phyloP scores from a whole-genome alignment of 176 grass and related monocot genomes.

The Carex pumila region DNA sequence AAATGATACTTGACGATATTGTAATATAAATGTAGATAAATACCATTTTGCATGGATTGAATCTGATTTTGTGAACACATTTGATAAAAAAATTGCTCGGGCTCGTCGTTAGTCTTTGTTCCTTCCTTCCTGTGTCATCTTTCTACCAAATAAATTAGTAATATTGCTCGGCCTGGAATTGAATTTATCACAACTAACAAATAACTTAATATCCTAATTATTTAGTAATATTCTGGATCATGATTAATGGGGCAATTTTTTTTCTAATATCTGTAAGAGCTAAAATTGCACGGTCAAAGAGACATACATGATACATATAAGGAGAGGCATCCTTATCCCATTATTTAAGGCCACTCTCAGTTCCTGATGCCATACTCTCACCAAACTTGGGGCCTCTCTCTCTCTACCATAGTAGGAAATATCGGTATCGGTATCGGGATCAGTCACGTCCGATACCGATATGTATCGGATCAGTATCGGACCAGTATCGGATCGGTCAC shows the following conservation, averaged over 20 bases:
- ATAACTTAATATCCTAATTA: not conserved
- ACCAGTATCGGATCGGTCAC: no score
- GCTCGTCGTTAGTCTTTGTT: not conserved
- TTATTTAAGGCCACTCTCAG: conserved; percentile 16
- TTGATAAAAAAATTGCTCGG: not conserved
- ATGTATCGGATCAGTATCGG: no score
- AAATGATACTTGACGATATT: not conserved
- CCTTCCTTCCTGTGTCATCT: not conserved
- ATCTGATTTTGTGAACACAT: no score
- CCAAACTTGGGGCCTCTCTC: not conserved
- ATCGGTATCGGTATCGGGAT: no score
- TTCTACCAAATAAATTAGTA: no score
- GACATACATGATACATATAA: not conserved
- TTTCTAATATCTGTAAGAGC: not conserved
- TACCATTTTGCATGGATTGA: no score
- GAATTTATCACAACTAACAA: not conserved
- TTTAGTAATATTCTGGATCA: not conserved
- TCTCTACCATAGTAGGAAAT: no score
- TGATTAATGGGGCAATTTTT: not conserved
- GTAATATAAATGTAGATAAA: no score
- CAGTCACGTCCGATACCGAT: no score
- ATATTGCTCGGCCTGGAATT: not conserved
- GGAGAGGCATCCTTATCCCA: not conserved
- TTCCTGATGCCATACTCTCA: not conserved
- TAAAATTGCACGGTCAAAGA: not conserved